Conservation (phyloP, 2,329 filamentous ascomycete species). For the Alternaria brassicicola region DNA sequence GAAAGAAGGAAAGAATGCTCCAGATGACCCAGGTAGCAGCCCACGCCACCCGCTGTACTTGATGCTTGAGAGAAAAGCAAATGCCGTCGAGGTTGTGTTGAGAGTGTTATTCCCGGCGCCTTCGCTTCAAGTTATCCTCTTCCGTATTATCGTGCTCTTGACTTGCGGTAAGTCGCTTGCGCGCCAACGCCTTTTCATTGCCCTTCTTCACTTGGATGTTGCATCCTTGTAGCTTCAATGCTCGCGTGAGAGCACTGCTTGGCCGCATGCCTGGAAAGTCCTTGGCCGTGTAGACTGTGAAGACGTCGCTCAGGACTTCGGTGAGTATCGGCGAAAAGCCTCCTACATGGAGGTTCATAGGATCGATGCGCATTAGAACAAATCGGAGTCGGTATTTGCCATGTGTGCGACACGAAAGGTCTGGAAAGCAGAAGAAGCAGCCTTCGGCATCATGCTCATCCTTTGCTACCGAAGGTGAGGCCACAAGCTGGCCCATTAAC, state of each 20-base stretch:
- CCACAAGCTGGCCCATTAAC: constrained; percentile 79
- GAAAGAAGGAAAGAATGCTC: constrained; percentile 31
- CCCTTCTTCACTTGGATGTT: constrained; percentile 88
- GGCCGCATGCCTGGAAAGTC: constrained; percentile 85
- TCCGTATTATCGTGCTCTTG: constrained; percentile 51
- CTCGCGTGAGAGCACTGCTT: constrained; percentile 74
- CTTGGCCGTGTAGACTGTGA: constrained; percentile 81
- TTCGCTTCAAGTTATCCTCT: constrained; percentile 46
- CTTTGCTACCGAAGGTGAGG: constrained; percentile 75
- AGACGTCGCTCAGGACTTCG: constrained; percentile 69
- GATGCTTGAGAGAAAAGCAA: constrained; percentile 19
- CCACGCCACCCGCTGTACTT: constrained; percentile 34
- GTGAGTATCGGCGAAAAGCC: constrained; percentile 57
- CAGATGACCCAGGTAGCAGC: constrained; percentile 39
- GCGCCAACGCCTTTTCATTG: constrained; percentile 66
- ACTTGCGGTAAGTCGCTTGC: constrained; percentile 48
- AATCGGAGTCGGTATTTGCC: constrained; percentile 78
- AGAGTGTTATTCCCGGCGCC: constrained; percentile 43
- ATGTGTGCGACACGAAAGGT: constrained; percentile 78
- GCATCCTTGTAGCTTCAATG: constrained; percentile 78
- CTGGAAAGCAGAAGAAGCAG: constrained; percentile 85
- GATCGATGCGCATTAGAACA: constrained; percentile 73
- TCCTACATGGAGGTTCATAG: constrained; percentile 61
- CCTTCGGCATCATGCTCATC: constrained; percentile 76
- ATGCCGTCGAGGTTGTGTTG: neutral